phyloP scores from a whole-genome alignment of 331 rosid species.

The Quercus tomentella region DNA sequence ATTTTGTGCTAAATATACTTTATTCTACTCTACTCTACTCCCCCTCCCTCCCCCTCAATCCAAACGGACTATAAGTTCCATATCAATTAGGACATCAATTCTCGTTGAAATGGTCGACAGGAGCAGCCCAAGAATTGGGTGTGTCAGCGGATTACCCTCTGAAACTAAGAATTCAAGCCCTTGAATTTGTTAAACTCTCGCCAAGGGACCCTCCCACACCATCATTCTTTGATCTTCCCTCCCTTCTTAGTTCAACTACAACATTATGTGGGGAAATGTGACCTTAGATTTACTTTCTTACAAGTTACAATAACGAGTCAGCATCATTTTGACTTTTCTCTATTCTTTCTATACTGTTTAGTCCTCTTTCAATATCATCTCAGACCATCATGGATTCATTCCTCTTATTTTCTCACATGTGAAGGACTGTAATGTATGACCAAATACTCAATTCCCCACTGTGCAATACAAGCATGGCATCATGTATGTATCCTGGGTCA shows the following conservation, averaged over 20 bases:
- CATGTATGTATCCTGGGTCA: neutral
- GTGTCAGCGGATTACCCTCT: constrained; percentile 19
- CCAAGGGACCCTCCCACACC: neutral
- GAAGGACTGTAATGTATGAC: neutral
- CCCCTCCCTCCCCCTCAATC: too few species aligned
- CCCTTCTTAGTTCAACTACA: neutral
- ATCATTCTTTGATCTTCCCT: neutral
- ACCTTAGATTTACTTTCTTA: neutral
- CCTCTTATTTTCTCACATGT: neutral
- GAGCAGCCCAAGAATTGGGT: constrained; percentile 21
- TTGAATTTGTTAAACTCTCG: constrained; percentile 3
- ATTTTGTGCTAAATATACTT: too few species aligned
- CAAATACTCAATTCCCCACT: neutral
- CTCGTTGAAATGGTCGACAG: constrained; percentile 13
- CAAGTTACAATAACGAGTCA: neutral
- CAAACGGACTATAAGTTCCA: neutral
- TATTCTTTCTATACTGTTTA: neutral
- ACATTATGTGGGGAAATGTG: constrained; percentile 15
- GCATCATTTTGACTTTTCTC: neutral
- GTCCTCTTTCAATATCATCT: neutral
- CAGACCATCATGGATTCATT: neutral
- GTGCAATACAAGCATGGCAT: neutral
- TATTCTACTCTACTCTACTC: too few species aligned
- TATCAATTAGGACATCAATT: constrained; percentile 11
- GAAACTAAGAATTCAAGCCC: constrained; percentile 17